Conservation (phyloP, 768 basidiomycete species). For the Suillus americanus region DNA sequence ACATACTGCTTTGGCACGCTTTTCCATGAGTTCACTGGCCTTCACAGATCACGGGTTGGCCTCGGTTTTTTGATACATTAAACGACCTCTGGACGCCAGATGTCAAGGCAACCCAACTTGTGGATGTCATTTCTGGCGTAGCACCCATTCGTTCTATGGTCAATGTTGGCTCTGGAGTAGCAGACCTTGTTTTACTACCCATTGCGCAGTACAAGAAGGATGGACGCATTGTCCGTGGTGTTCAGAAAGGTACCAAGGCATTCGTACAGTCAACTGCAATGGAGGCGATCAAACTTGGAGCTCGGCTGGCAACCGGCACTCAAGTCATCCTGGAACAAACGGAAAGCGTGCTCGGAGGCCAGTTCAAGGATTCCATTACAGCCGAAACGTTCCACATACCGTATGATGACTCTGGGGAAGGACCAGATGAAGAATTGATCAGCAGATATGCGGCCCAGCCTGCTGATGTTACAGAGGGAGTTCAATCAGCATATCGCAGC, state of each 20-base stretch:
- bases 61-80: slow-evolving; percentile 83
- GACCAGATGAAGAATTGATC: slow-evolving; percentile 55
- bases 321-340: slow-evolving; percentile 97
- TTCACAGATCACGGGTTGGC: slow-evolving; percentile 86
- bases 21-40: slow-evolving; percentile 1
- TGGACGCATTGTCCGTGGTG: slow-evolving; percentile 84
- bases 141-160: slow-evolving; percentile 95
- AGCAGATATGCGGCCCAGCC: slow-evolving; percentile 96
- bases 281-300: slow-evolving; percentile 94
- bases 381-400: slow-evolving; percentile 63
- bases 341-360: slow-evolving; percentile 84
- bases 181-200: slow-evolving; percentile 92
- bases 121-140: slow-evolving; percentile 95
- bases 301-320: slow-evolving; percentile 92
- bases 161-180: slow-evolving; percentile 96
- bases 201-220: slow-evolving; percentile 99
- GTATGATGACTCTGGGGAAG: slow-evolving; percentile 30
- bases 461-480: slow-evolving; percentile 75
- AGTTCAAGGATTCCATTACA: slow-evolving; percentile 63
- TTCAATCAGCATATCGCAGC: slow-evolving; percentile 90
- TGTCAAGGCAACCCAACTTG: slow-evolving; percentile 97
- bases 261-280: slow-evolving; percentile 94
- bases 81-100: slow-evolving; percentile 99
- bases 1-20: slow-evolving; percentile 32
- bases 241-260: slow-evolving; percentile 91